Evolutionary conservation across 2,329 filamentous ascomycete genomes (phyloP), one percentile per base, ranked within the genome.

Genomic region (Fusarium siculi): DNA sequence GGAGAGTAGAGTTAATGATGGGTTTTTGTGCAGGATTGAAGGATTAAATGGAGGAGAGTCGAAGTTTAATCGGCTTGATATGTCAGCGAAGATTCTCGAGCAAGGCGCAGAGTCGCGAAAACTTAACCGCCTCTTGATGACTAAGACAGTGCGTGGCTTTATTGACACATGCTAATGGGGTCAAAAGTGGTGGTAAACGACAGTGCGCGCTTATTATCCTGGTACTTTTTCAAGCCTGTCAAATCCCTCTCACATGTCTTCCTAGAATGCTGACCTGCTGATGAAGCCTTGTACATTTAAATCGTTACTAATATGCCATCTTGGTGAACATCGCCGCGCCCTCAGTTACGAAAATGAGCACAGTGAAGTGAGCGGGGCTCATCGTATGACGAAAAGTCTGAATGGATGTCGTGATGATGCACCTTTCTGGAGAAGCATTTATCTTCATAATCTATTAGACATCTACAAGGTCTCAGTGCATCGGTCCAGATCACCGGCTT

Each of bases 121-220:
- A n/a, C 50, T 37, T 8, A 2, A 21, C 4, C 5, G 9, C 18
- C 2, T 7, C 3, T 21, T 25, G 50, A 28, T 54, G 50, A 54
- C 50, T 54, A 39, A 54, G 23, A 30, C 50, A 54, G 50, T 54
- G 34, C 19, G 34, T 7, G 0, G 0, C 0, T 4, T 0, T 1
- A 9, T 28, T 39, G 2, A 3, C 23, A 53, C 50, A 53, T 53
- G 50, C 9, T 2, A 2, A 15, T 8, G 2, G 0, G 12, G 2
- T 2, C 5, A 1, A 8, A 9, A 8, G 2, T 25, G 4, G n/a
- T 14, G 9, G 16, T 2, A 6, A 5, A 1, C 2, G 0, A 53
- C 49, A 53, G 49, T 53, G 50, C 50, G 34, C 2, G 4, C 10
- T n/a, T n/a, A 15, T 16, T 15, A 2, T 15, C 4, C 8, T 4